Conservation (phyloP, 2,329 filamentous ascomycete genomes). For the Fusarium sp. region DNA sequence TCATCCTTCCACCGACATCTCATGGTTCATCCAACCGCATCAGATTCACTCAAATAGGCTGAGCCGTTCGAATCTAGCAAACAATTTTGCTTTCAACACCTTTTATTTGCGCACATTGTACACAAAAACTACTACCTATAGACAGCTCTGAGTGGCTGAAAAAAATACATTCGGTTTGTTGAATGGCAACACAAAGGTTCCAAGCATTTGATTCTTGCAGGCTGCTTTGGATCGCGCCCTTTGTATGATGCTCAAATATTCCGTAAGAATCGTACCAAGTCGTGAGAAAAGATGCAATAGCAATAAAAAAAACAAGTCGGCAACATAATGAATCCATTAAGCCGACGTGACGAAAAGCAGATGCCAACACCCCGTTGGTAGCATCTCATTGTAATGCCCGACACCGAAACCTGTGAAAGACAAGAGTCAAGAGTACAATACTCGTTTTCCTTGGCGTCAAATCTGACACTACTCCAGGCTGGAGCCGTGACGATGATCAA, state of each 20-base stretch:
- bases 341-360: conserved; percentile 33
- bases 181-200: conserved; percentile 10
- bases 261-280: conserved; percentile 38
- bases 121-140: conserved; percentile 22
- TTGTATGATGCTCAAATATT: conserved; percentile 27
- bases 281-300: conserved; percentile 34
- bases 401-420: conserved; percentile 37
- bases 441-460: neutral
- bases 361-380: conserved; percentile 28
- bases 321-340: conserved; percentile 40
- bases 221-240: conserved; percentile 3
- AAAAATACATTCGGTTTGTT: conserved; percentile 9
- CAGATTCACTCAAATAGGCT: neutral
- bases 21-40: conserved; percentile 4
- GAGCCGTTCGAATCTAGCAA: neutral
- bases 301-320: conserved; percentile 9
- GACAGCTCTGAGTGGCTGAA: conserved; percentile 1
- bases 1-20: neutral
- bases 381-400: conserved; percentile 10
- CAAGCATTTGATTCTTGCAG: conserved; percentile 14
- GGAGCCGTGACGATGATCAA: neutral
- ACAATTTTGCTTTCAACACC: conserved; percentile 18
- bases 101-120: conserved; percentile 31
- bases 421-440: conserved; percentile 30
- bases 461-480: neutral